phyloP scores from a whole-genome alignment of 768 basidiomycete species.

The Phylloporus rhodoxanthus region DNA sequence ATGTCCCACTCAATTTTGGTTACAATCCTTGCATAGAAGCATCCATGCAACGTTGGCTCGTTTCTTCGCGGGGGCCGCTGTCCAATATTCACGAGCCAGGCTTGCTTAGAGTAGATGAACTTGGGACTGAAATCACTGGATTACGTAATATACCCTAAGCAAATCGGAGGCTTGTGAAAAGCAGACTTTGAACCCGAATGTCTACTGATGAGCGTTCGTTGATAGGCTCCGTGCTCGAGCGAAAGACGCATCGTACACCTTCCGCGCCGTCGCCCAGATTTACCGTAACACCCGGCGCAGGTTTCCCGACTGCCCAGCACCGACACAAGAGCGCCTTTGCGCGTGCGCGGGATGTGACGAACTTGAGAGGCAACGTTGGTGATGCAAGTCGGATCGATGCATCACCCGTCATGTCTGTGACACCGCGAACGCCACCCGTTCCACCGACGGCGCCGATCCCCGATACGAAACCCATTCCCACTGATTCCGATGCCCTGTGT shows the following conservation, averaged over 20 bases:
- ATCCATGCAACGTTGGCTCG: too few species aligned
- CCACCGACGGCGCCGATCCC: constrained; percentile 10
- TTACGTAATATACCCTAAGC: constrained; percentile 13
- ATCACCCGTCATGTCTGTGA: constrained; percentile 26
- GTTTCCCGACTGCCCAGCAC: constrained; percentile 62
- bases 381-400: constrained; percentile 9
- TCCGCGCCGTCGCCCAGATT: constrained; percentile 22
- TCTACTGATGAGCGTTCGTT: constrained; percentile 24
- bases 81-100: too few species aligned
- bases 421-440: not conserved
- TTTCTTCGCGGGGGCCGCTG: too few species aligned
- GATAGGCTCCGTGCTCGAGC: constrained; percentile 45
- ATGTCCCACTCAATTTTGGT: too few species aligned
- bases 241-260: constrained; percentile 26
- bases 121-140: too few species aligned
- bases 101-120: too few species aligned
- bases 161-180: too few species aligned
- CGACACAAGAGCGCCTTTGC: constrained; percentile 60
- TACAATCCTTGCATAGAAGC: too few species aligned
- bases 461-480: constrained; percentile 16
- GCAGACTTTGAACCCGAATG: constrained; percentile 9
- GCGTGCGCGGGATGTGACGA: constrained; percentile 38
- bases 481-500: constrained; percentile 38
- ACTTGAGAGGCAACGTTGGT: constrained; percentile 17
- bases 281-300: constrained; percentile 29